Evolutionary conservation across 371 early-diverging fungal genomes (phyloP).

Genomic region (Paraphysoderma sedebokerense): DNA sequence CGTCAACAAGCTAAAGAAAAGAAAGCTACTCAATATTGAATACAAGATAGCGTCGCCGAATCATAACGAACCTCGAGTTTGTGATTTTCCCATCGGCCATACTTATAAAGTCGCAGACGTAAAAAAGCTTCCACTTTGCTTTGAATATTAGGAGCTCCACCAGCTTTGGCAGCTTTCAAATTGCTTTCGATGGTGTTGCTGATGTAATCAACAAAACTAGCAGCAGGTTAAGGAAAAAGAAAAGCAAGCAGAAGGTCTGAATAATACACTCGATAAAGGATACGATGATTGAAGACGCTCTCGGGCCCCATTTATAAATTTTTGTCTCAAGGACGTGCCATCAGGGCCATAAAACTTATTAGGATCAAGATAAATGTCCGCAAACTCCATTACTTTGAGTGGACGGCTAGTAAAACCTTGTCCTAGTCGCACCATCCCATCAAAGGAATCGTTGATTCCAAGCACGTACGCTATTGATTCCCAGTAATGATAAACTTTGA

Average conservation of each 20-base stretch:
- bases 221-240: not conserved
- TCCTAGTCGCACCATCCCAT: too few relatives aligned
- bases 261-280: not conserved
- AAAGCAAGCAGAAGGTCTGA: not conserved
- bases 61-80: conserved; percentile 31
- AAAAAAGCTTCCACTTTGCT: conserved; percentile 46
- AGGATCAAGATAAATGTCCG: not conserved
- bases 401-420: too few relatives aligned
- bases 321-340: not conserved
- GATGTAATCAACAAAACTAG: conserved; percentile 25
- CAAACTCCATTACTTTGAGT: too few relatives aligned
- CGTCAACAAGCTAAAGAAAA: conserved; percentile 25
- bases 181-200: conserved; percentile 33
- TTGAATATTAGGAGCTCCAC: conserved; percentile 47
- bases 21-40: too few relatives aligned
- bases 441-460: too few relatives aligned
- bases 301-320: not conserved
- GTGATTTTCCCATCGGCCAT: conserved; percentile 26
- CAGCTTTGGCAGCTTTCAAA: conserved; percentile 39
- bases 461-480: too few relatives aligned
- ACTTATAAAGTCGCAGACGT: conserved; percentile 31
- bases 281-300: not conserved
- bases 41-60: too few relatives aligned
- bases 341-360: too few relatives aligned
- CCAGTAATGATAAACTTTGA: too few relatives aligned